phyloP scores from a whole-genome alignment of 2,329 filamentous ascomycete genomes.

The Ophiostoma pallidulum region DNA sequence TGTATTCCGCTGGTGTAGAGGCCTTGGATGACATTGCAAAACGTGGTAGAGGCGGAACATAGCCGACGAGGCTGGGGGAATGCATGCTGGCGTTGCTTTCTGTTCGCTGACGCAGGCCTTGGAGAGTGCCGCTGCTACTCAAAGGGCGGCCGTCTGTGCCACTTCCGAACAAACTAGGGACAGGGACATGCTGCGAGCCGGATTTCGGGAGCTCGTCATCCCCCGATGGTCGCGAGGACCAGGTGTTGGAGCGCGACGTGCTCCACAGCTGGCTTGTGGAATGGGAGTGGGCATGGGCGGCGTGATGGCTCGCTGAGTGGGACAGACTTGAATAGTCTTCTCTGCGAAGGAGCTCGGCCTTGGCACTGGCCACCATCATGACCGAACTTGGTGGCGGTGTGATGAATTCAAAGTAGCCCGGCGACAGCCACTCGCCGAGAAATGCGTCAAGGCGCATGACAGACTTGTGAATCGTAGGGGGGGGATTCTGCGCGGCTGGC shows the following conservation, averaged over 20 bases:
- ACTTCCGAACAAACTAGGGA: slow-evolving; percentile 12
- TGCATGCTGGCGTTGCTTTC: neutral
- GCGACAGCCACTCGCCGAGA: slow-evolving; percentile 89
- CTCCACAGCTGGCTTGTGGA: slow-evolving; percentile 32
- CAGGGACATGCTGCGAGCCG: neutral
- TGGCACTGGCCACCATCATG: slow-evolving; percentile 81
- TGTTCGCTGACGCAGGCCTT: neutral
- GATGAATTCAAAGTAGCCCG: slow-evolving; percentile 88
- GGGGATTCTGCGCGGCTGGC: neutral
- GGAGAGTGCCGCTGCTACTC: slow-evolving; percentile 18
- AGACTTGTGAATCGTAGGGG: slow-evolving; percentile 37
- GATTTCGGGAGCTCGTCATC: slow-evolving; percentile 1
- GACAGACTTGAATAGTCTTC: slow-evolving; percentile 54
- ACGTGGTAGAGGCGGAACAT: slow-evolving; percentile 66
- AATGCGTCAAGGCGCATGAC: slow-evolving; percentile 81
- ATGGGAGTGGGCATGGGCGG: slow-evolving; percentile 19
- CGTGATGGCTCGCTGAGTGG: slow-evolving; percentile 23
- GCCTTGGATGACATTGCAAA: slow-evolving; percentile 76
- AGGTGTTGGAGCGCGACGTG: slow-evolving; percentile 11
- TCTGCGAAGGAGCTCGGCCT: slow-evolving; percentile 71
- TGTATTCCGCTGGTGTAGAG: slow-evolving; percentile 78
- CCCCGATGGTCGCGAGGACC: slow-evolving; percentile 1
- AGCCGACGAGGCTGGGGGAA: slow-evolving; percentile 32
- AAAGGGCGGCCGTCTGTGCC: slow-evolving; percentile 14
- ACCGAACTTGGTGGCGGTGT: slow-evolving; percentile 77